Evolutionary conservation across 2,329 filamentous ascomycete species (phyloP).

Genomic region (Westerdykella aurantiaca): DNA sequence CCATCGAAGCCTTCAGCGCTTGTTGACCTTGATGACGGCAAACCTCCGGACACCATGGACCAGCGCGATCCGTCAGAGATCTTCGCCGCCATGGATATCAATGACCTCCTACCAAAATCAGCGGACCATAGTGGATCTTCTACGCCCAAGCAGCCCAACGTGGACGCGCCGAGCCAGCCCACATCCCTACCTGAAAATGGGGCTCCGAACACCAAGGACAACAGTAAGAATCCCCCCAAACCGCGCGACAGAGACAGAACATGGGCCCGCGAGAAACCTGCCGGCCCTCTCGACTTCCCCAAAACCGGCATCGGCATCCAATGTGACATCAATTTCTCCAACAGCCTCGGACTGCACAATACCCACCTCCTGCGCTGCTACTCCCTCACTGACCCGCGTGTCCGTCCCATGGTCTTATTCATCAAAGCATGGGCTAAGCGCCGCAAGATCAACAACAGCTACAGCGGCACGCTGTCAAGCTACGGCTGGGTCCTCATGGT

Average conservation of each 20-base stretch:
- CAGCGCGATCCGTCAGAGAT: slow-evolving; percentile 7
- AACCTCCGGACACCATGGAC: slow-evolving; percentile 4
- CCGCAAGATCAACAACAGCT: slow-evolving; percentile 79
- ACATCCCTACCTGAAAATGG: slow-evolving; percentile 8
- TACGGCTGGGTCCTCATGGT: slow-evolving; percentile 94
- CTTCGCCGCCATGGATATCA: slow-evolving; percentile 5
- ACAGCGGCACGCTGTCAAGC: slow-evolving; percentile 78
- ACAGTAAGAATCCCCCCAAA: slow-evolving; percentile 9
- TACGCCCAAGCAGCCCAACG: neutral
- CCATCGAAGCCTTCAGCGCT: slow-evolving; percentile 8
- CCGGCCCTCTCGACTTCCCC: slow-evolving; percentile 65
- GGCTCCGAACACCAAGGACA: slow-evolving; percentile 4
- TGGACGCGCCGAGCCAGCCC: slow-evolving; percentile 23
- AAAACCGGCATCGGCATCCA: slow-evolving; percentile 73
- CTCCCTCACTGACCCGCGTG: slow-evolving; percentile 68
- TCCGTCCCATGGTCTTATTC: slow-evolving; percentile 73
- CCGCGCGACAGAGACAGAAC: slow-evolving; percentile 20
- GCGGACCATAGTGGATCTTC: neutral
- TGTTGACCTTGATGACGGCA: slow-evolving; percentile 8
- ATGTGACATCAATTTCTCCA: slow-evolving; percentile 89
- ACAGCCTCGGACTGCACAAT: slow-evolving; percentile 76
- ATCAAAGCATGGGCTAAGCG: slow-evolving; percentile 87
- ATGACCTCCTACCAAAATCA: slow-evolving; percentile 2
- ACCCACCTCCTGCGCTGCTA: slow-evolving; percentile 79
- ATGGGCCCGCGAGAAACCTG: slow-evolving; percentile 44